Conservation (phyloP, 352 stramenopile genomes). For the Phytophthora constricta region DNA sequence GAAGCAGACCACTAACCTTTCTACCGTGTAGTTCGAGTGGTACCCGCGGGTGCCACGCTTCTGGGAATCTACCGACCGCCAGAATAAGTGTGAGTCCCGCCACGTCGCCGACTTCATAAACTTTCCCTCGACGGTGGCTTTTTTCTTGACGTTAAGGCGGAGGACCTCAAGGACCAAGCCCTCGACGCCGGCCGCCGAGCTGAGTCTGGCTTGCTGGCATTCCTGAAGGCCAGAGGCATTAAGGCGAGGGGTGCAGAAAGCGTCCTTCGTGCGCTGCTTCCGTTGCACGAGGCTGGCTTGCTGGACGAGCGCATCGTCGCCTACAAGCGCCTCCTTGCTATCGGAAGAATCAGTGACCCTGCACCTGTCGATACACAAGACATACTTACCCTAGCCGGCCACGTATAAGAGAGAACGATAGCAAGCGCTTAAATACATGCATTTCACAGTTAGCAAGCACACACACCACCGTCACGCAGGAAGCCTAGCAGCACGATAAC, state of each 20-base stretch:
- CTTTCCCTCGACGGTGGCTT: not conserved
- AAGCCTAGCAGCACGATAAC: too few species aligned
- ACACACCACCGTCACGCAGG: too few species aligned
- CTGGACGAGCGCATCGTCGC: conserved; percentile 5
- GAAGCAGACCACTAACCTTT: not conserved
- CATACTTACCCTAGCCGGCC: not conserved
- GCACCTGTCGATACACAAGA: conserved; percentile 10
- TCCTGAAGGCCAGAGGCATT: too few species aligned
- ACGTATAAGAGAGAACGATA: too few species aligned
- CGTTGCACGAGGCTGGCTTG: conserved; percentile 4
- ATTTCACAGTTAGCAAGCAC: too few species aligned
- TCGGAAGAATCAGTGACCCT: conserved; percentile 1
- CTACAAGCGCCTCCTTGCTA: conserved; percentile 7
- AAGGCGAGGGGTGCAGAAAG: too few species aligned
- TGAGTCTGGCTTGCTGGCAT: too few species aligned
- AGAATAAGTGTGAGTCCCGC: not conserved
- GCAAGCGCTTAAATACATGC: too few species aligned
- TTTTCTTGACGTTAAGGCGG: not conserved
- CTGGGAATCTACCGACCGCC: not conserved
- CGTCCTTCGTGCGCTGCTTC: too few species aligned
- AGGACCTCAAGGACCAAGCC: not conserved
- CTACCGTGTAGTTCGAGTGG: not conserved
- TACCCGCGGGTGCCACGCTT: too few species aligned
- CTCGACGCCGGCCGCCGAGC: not conserved
- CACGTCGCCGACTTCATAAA: not conserved